These are phyloP conservation scores for Hypocreales sp. DNA, from an alignment of 2,329 filamentous ascomycete species.

Conservation along the genomic window DNA sequence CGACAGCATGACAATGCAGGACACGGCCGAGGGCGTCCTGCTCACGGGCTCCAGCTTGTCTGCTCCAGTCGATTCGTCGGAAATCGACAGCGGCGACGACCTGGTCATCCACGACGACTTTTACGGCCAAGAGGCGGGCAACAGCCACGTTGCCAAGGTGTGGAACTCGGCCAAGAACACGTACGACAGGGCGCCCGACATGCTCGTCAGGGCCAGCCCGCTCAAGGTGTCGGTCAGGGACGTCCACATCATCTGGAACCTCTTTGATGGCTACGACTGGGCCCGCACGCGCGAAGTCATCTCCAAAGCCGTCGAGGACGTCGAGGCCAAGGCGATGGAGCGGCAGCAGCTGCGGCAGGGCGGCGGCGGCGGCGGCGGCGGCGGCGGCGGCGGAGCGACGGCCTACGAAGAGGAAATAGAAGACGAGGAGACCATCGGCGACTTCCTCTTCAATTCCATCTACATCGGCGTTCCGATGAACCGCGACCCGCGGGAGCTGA, in stretches of 20 bases:
- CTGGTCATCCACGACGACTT: conserved; percentile 66
- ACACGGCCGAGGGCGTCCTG: conserved; percentile 20
- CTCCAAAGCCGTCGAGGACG: conserved; percentile 71
- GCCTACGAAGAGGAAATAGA: conserved; percentile 57
- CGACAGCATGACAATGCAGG: conserved; percentile 16
- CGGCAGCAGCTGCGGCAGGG: conserved; percentile 32
- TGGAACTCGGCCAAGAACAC: conserved; percentile 69
- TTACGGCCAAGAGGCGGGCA: conserved; percentile 47
- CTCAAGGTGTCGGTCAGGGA: conserved; percentile 68
- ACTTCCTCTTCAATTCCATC: conserved; percentile 96
- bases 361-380: too few relatives aligned
- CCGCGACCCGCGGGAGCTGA: conserved; percentile 67
- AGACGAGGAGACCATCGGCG: conserved; percentile 75
- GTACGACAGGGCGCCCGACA: conserved; percentile 50
- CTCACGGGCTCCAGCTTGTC: conserved; percentile 18
- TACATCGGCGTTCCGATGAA: conserved; percentile 89
- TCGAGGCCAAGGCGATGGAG: conserved; percentile 71
- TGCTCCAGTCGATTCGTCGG: conserved; percentile 20
- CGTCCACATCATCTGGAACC: conserved; percentile 90
- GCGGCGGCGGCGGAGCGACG: conserved; percentile 32
- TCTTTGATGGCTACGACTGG: conserved; percentile 98
- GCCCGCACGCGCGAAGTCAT: conserved; percentile 73
- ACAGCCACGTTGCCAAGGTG: conserved; percentile 47
- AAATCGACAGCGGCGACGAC: conserved; percentile 33
- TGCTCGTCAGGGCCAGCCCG: conserved; percentile 49